Evolutionary conservation across 148 eudicot genomes (phyloP), one percentile per base, ranked within the genome.

Genomic region (Camellia sinensis): DNA sequence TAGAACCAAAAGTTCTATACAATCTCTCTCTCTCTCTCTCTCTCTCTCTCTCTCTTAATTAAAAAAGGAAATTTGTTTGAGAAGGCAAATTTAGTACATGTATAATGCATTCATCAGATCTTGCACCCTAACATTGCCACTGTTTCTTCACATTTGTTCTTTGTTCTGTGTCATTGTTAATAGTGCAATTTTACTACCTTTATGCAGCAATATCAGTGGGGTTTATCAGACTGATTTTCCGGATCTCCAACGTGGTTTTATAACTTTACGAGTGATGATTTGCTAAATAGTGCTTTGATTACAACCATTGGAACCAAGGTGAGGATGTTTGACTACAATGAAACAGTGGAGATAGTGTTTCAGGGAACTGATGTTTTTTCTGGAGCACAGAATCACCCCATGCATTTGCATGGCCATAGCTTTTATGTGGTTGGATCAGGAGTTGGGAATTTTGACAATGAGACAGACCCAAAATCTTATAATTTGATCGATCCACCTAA

Each of bases 371-470:
- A 66, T 66, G 45, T 66, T 3, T 3, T 66, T 4, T 5, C 29
- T 8, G 71, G 48, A 67, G 46, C 71, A 12, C n/a, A 37, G 71
- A 67, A 40, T 67, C 71, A 67, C 71, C 71, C 71, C 3, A 67
- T 67, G 71, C 71, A 67, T 67, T 11, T 67, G 45, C 71, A 67
- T 40, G 71, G 71, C 3, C 12, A 67, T 15, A 67, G 48, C 71
- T 67, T 67, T 43, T 67, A 67, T 67, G 71, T 67, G 15, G 48
- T 67, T 67, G 71, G 71, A 67, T 40, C 71, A 11, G 71, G 71
- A 41, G 3, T 40, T 40, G 71, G 71, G 12, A 67, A 40, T 67
- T 67, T 67, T 4, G 50, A 67, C 50, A 40, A 40, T 17, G 19
- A 9, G 6, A 67, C 71, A 10, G 50, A 15, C 7, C 71, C 71